These are phyloP conservation scores for Candida pseudoviswanathii DNA, from an alignment of 1,139 yeast genomes.

Conservation along the genomic window DNA sequence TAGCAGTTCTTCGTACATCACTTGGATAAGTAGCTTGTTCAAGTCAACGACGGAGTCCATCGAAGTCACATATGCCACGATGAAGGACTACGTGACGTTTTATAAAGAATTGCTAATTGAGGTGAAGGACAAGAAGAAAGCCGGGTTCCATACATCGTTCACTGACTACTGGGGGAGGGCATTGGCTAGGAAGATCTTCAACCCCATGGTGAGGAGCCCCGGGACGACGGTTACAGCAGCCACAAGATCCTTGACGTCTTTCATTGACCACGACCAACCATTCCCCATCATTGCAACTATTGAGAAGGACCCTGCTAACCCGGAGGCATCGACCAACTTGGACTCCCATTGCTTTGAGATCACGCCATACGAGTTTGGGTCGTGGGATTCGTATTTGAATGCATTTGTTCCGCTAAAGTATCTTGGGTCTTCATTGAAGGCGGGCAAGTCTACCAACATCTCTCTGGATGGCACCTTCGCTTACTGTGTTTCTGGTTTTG, in stretches of 20 bases:
- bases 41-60: not conserved
- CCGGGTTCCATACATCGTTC: conserved; percentile 59
- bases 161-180: conserved; percentile 75
- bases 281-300: conserved; percentile 44
- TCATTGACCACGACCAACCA: conserved; percentile 34
- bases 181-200: conserved; percentile 49
- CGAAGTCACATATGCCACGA: not conserved
- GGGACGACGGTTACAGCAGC: conserved; percentile 32
- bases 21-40: conserved; percentile 7
- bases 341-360: conserved; percentile 51
- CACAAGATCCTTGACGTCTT: conserved; percentile 20
- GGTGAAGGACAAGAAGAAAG: conserved; percentile 49
- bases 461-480: conserved; percentile 14
- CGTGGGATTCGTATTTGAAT: conserved; percentile 57
- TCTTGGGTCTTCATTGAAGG: conserved; percentile 52
- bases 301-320: conserved; percentile 29
- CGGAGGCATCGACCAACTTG: conserved; percentile 21
- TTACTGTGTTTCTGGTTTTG: conserved; percentile 59
- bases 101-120: conserved; percentile 56
- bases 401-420: conserved; percentile 56
- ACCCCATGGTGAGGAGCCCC: conserved; percentile 36
- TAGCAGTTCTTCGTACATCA: conserved; percentile 1
- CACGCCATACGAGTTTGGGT: conserved; percentile 70
- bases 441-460: conserved; percentile 31
- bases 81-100: conserved; percentile 41